These are phyloP conservation scores for Fusarium sambucinum DNA, from an alignment of 2,329 filamentous ascomycete species.

Conservation along the genomic window DNA sequence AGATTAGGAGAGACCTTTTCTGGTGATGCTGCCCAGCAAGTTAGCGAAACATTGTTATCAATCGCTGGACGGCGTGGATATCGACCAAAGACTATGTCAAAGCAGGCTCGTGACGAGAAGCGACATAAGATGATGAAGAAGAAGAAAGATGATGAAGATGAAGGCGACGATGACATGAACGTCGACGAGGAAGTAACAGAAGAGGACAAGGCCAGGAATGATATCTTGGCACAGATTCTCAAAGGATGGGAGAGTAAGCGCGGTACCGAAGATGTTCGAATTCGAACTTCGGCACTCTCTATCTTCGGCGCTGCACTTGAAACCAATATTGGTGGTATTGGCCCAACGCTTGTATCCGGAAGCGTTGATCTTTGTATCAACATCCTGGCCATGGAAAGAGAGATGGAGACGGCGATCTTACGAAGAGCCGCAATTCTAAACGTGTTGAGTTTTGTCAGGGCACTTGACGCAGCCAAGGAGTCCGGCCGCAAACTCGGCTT, in stretches of 20 bases:
- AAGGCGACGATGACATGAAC: conserved; percentile 59
- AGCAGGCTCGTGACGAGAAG: conserved; percentile 65
- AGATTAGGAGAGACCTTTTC: conserved; percentile 67
- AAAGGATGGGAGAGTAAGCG: conserved; percentile 75
- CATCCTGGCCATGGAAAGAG: conserved; percentile 72
- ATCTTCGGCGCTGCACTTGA: conserved; percentile 72
- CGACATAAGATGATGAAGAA: conserved; percentile 62
- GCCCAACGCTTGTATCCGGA: conserved; percentile 63
- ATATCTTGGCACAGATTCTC: conserved; percentile 69
- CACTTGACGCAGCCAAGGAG: conserved; percentile 67
- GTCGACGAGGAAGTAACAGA: conserved; percentile 62
- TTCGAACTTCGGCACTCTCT: conserved; percentile 76
- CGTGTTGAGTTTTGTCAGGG: conserved; percentile 70
- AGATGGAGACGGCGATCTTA: conserved; percentile 71
- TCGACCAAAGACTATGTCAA: conserved; percentile 69
- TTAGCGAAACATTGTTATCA: conserved; percentile 70
- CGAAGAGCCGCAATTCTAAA: conserved; percentile 74
- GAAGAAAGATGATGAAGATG: conserved; percentile 57
- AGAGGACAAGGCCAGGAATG: conserved; percentile 61
- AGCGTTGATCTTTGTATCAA: conserved; percentile 73
- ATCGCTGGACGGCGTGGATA: conserved; percentile 73
- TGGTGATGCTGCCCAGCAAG: conserved; percentile 63
- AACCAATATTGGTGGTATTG: conserved; percentile 68
- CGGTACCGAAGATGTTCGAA: conserved; percentile 76
- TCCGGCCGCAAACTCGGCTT: conserved; percentile 62